Evolutionary conservation across 495 filamentous ascomycete genomes (phyloP), one percentile per base, ranked within the genome.

Genomic region (Aspergillus saccharolyticus): DNA sequence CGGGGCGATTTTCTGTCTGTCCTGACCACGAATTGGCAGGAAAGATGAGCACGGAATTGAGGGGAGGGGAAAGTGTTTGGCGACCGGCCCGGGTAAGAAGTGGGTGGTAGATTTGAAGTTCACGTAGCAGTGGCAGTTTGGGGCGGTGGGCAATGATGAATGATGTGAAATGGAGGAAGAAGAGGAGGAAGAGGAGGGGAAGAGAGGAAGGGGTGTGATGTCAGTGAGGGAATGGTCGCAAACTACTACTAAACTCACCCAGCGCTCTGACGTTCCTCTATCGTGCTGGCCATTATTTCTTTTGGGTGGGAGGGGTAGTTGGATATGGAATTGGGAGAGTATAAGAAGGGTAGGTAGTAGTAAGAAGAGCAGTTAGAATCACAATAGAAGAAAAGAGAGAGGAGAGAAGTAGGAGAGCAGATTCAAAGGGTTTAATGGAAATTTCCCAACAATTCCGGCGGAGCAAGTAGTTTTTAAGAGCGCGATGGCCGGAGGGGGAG

Each of bases 261-360:
- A 76, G 83, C 80, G 70, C 76, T 81, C 55, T 77, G 73, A 61
- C 79, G 75, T 55, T 82, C 82, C 59, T 87, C 80, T 67, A 86
- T 77, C 42, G 83, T 84, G 72, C 81, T 79, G 51, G 85, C 72
- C 85, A 89, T 88, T 39, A 12, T 39, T 39, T 12, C 10, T 30
- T 39, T 39, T 8, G 33, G 33, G 14, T 39, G 5, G 33, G 25
- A 9, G 33, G 33, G 33, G 33, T 39, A 6, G 33, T 39, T 39
- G 5, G 10, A 12, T 39, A 12, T 39, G 10, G 33, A 12, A 39
- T 5, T 56, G 50, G 51, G 53, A 21, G 49, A 54, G 61, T 57
- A 48, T 42, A 42, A 9, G 25, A 4, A 28, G 25, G 25, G 53
- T 56, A 57, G 54, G 52, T 55, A 61, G 18, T 33, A 58, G 54